Percentiles rank a stretch among this genome's conserved stretches.
Conservation (phyloP, 1,284 basidiomycete species). For the Austroboletus novae-zelandiae region DNA sequence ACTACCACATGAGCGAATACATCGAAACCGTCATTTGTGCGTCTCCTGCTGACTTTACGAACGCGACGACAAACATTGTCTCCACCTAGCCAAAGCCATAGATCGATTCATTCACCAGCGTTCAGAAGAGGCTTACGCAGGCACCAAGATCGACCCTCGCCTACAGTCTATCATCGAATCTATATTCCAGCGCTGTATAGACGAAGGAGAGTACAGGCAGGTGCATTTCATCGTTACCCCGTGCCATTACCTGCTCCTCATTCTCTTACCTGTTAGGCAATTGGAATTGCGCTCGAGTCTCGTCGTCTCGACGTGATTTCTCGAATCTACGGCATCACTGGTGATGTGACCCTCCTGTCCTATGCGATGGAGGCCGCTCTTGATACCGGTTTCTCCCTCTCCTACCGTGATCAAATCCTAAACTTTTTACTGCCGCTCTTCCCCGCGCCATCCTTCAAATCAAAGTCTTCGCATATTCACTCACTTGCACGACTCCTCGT, state of each 20-base stretch:
- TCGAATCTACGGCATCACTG: conserved; percentile 68
- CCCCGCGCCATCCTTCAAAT: conserved; percentile 63
- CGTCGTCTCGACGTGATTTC: conserved; percentile 83
- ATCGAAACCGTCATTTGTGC: conserved; percentile 90
- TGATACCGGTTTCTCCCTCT: conserved; percentile 78
- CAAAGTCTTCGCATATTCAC: conserved; percentile 71
- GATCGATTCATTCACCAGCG: conserved; percentile 81
- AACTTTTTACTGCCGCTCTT: conserved; percentile 84
- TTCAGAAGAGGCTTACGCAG: conserved; percentile 44
- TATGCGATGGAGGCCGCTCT: conserved; percentile 91
- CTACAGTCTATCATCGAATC: conserved; percentile 82
- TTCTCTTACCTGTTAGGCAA: conserved; percentile 53
- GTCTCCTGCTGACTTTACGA: conserved; percentile 33
- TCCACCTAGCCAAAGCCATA: conserved; percentile 79
- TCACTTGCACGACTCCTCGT: conserved; percentile 86
- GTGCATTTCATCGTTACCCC: conserved; percentile 41
- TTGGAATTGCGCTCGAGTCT: conserved; percentile 91
- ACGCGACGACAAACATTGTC: conserved; percentile 6
- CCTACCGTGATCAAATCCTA: conserved; percentile 81
- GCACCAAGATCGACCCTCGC: conserved; percentile 70
- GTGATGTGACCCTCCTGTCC: conserved; percentile 75
- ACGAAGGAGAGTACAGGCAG: conserved; percentile 87
- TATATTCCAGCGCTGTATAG: conserved; percentile 81
- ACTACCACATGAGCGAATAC: conserved; percentile 74
- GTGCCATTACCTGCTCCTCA: conserved; percentile 6